Conservation (phyloP, 176 grass and related monocot genomes). For the Rhynchospora breviuscula region DNA sequence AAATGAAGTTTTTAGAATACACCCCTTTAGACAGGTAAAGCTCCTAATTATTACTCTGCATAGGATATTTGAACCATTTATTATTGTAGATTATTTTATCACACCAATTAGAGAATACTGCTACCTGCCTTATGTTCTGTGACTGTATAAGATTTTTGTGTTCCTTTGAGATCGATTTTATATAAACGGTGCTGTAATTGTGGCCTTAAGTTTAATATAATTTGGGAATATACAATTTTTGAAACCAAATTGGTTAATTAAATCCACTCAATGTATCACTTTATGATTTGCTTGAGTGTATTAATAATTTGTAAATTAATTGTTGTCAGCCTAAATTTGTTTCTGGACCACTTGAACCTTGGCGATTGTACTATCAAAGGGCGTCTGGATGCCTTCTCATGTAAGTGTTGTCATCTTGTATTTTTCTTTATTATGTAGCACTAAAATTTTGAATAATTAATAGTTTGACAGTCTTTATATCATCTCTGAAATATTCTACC, state of each 20-base stretch:
- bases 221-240: background rate
- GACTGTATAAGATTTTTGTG: background rate
- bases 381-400: slow-evolving; percentile 65
- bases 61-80: background rate
- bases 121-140: background rate
- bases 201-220: too few relatives aligned
- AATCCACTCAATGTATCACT: background rate
- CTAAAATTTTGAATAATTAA: background rate
- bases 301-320: background rate
- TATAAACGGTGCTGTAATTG: background rate
- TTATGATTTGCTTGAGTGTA: background rate
- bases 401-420: slow-evolving; percentile 17
- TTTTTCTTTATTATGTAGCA: background rate
- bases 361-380: slow-evolving; percentile 67
- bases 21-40: slow-evolving; percentile 74
- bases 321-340: slow-evolving; percentile 55
- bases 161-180: background rate
- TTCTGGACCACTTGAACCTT: slow-evolving; percentile 57
- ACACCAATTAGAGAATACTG: too few relatives aligned
- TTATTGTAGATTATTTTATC: background rate
- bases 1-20: slow-evolving; percentile 99
- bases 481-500: background rate
- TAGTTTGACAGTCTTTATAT: background rate
- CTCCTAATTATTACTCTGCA: background rate
- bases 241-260: background rate